Evolutionary conservation across 345 rosid genomes (phyloP), one percentile per base, ranked within the genome.

Genomic region (Corymbia maculata): DNA sequence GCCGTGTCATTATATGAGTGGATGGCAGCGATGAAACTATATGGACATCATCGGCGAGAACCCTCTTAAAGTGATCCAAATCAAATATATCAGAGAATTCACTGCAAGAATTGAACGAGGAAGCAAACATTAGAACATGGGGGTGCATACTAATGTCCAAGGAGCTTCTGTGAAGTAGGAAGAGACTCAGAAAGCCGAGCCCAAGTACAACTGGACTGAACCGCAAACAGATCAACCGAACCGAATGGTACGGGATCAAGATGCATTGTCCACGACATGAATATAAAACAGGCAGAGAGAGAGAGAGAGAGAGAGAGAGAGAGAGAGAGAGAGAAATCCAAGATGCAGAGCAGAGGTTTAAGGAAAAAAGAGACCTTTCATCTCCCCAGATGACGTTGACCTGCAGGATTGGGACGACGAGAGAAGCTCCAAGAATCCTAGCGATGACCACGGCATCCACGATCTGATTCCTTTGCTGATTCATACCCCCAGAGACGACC

Each of bases 381-480:
- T 98, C 99, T n/a, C 96, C 96, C 99, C 99, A 98, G 75, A 98
- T 95, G 92, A 95, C 97, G 90, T 97, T 97, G 90, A 98, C 94
- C 95, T 98, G 99, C 91, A 98, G 90, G 86, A 95, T 92, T 66
- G 99, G 99, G 88, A 98, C 98, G 85, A 98, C 99, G 88, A 98
- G 94, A 89, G 96, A 94, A 92, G 99, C 98, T 42, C 97, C 98
- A 28, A 98, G 98, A 79, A 98, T 95, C 91, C 99, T 94, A 13
- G 99, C 98, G 88, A 98, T 96, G 86, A 98, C 99, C 61, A 95
- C 99, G 30, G 99, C 99, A 86, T 98, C 99, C 86, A 98, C 99
- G 90, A 98, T 97, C 93, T 97, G 99, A 92, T 96, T 98, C 95
- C 97, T 96, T 94, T 98, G 99, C 93, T 98, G 99, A 92, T 97